A percentile compares a stretch with the other conserved stretches of the same genome.
Conservation (phyloP, 441 rosid genomes). For the Pelargonium cotyledonis region DNA sequence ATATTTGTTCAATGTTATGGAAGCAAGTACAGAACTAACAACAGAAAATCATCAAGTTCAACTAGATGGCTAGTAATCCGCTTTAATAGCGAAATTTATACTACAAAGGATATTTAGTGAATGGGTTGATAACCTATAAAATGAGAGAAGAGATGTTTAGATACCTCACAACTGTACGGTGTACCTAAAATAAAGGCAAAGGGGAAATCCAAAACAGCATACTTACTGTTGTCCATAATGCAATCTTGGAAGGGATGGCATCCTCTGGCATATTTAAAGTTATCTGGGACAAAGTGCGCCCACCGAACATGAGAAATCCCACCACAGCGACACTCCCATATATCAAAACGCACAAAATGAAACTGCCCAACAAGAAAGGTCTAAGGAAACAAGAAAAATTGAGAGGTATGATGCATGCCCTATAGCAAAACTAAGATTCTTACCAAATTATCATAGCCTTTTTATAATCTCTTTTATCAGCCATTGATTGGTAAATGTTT, state of each 20-base stretch:
- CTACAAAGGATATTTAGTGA: conserved; percentile 68
- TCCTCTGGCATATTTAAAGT: conserved; percentile 72
- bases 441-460: conserved; percentile 56
- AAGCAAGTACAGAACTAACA: background rate
- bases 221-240: conserved; percentile 81
- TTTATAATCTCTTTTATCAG: conserved; percentile 66
- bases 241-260: conserved; percentile 50
- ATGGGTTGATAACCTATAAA: conserved; percentile 68
- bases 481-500: conserved; percentile 91
- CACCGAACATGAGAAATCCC: conserved; percentile 88
- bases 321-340: conserved; percentile 72
- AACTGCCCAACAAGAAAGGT: conserved; percentile 43
- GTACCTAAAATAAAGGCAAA: background rate
- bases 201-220: background rate
- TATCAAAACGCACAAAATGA: conserved; percentile 42
- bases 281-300: conserved; percentile 69
- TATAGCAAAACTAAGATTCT: background rate
- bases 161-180: background rate
- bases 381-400: background rate
- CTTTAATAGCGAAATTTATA: background rate
- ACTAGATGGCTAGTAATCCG: background rate
- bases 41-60: background rate
- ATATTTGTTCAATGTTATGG: conserved; percentile 43
- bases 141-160: conserved; percentile 9
- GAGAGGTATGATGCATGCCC: background rate